Base-by-base conservation (phyloP, 371 early-diverging fungal species). In the Lichtheimia ramosa region DNA sequence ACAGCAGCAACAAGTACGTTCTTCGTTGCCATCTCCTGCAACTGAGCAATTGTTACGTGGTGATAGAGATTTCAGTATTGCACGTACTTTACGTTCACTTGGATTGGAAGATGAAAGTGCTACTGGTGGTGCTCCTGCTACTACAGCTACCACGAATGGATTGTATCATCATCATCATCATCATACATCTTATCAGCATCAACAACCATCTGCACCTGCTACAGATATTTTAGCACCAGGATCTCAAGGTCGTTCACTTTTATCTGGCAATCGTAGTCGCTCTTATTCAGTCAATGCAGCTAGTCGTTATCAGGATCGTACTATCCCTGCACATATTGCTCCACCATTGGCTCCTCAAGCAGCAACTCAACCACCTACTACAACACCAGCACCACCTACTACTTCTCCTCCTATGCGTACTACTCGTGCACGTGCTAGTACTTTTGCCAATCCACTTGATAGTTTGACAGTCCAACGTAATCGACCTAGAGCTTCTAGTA, bases 251-350 rank as follows among this genome's bases (percentile, higher is more conserved):
- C 51, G 59, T 18, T 59, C 59, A 5, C 24, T 81, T 15, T 67
- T 81, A 50, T 67, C 81, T 18, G 76, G 67, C 4, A 79, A 65
- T 61, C 77, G 92, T 48, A 83, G 78, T 43, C 75, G 92, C 24
- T 89, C 90, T 2, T 89, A 88, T 63, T 88, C 90, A n/a, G 86
- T 91, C 21, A 84, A 88, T 61, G 85, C 89, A 16, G 80, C 86
- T 3, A 82, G 79, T 7, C 75, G 73, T 46, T 89, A 83, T 61
- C 77, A 71, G 58, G 75, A 80, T 41, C 68, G 34, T 42, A 4
- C 48, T 27, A 40, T 40, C 7, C 40, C 55, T 23, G n/a, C 60
- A 15, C 18, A 51, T 5, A 20, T 59, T 16, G 27, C 56, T 23
- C 39, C 61, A 14, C 21, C 43, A 7, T n/a, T 55, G 42, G 16